Conservation (phyloP, 371 early-diverging fungal genomes). For the Mucor lusitanicus region DNA sequence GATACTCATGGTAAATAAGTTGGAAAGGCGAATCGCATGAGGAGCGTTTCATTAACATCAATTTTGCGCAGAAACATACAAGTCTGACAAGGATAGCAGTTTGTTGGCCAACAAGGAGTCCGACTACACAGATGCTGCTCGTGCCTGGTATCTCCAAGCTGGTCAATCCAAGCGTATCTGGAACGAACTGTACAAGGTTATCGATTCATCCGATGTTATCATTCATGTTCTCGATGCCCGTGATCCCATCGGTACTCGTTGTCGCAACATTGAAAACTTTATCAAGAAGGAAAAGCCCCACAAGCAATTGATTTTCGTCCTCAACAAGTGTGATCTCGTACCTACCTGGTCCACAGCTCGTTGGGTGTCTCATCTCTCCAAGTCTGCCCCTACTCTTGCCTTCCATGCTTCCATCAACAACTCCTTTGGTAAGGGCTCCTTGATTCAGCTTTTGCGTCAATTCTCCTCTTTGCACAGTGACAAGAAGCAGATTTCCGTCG, state of each 20-base stretch:
- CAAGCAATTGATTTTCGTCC: slow-evolving; percentile 98
- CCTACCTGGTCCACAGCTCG: slow-evolving; percentile 98
- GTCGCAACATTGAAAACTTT: slow-evolving; percentile 89
- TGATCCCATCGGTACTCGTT: slow-evolving; percentile 97
- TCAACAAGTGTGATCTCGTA: slow-evolving; percentile 99
- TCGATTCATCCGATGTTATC: slow-evolving; percentile 98
- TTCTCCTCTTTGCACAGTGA: slow-evolving; percentile 95
- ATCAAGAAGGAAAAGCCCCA: slow-evolving; percentile 94
- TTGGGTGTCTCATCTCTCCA: slow-evolving; percentile 93
- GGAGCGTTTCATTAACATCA: neutral
- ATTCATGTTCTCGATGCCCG: slow-evolving; percentile 99
- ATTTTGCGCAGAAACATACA: slow-evolving; percentile 64
- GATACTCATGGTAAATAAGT: slow-evolving; percentile 54
- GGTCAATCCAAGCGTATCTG: slow-evolving; percentile 99
- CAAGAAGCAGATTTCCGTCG: slow-evolving; percentile 97
- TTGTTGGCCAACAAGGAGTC: slow-evolving; percentile 73
- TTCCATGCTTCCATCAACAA: slow-evolving; percentile 98
- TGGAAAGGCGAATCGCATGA: neutral
- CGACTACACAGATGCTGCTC: slow-evolving; percentile 74
- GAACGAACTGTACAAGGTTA: slow-evolving; percentile 99
- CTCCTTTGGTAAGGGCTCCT: slow-evolving; percentile 98
- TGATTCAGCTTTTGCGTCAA: slow-evolving; percentile 97
- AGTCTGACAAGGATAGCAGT: slow-evolving; percentile 72
- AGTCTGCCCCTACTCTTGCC: slow-evolving; percentile 95
- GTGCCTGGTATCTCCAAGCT: slow-evolving; percentile 88